Evolutionary conservation across 75 land plant species (phyloP).

Genomic region (Chamaecyparis obtusa): DNA sequence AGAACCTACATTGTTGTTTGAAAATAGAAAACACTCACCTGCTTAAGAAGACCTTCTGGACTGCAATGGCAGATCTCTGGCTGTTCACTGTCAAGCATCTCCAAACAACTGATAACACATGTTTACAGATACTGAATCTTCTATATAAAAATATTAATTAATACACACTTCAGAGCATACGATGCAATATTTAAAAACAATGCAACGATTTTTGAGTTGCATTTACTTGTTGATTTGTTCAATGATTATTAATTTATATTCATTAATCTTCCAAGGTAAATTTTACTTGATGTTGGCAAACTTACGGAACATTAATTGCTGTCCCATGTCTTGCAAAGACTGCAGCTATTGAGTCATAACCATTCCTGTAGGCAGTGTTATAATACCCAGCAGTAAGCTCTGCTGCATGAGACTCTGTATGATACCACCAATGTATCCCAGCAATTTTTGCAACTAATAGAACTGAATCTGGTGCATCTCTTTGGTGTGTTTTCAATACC

Average conservation of each 20-base stretch:
- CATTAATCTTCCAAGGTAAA: not conserved
- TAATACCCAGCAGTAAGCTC: constrained; percentile 62
- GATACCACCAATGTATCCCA: constrained; percentile 50
- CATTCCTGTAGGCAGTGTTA: constrained; percentile 41
- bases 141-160: not conserved
- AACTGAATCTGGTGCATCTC: constrained; percentile 11
- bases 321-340: constrained; percentile 50
- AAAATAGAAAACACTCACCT: constrained; percentile 20
- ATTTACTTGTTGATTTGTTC: not conserved
- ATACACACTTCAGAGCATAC: not conserved
- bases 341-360: constrained; percentile 36
- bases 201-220: not conserved
- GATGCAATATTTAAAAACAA: not conserved
- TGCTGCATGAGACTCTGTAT: constrained; percentile 41
- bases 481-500: constrained; percentile 22
- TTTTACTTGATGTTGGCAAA: not conserved
- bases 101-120: constrained; percentile 30
- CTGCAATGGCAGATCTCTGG: constrained; percentile 29
- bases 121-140: constrained; percentile 9
- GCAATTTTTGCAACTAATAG: constrained; percentile 38
- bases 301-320: constrained; percentile 40
- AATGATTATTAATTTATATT: not conserved
- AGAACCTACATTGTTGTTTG: not conserved
- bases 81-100: constrained; percentile 44
- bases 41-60: constrained; percentile 37